Conservation (phyloP, 2,329 filamentous ascomycete species). For the Aspergillus neotritici region DNA sequence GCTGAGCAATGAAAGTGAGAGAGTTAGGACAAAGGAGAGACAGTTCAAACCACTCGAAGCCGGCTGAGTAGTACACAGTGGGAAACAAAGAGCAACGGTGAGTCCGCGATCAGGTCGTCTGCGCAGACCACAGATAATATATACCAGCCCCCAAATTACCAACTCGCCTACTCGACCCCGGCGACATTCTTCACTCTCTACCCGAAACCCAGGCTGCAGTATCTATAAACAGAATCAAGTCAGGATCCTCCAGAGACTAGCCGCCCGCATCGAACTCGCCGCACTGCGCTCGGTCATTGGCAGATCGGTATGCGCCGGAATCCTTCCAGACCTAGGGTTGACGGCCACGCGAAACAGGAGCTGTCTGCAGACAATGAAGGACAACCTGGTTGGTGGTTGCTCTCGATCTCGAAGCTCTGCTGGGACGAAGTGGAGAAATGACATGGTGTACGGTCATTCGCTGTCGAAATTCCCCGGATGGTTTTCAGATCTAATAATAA, state of each 20-base stretch:
- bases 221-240: conserved; percentile 25
- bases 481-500: conserved; percentile 19
- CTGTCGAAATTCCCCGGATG: conserved; percentile 14
- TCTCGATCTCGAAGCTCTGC: not conserved
- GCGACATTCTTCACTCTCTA: conserved; percentile 1
- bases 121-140: conserved; percentile 1
- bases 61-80: too few relatives aligned
- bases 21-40: not conserved
- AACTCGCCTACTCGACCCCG: not conserved
- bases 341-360: conserved; percentile 22
- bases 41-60: too few relatives aligned
- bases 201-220: conserved; percentile 19
- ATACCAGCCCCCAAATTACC: conserved; percentile 1
- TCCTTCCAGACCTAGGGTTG: conserved; percentile 5
- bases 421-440: not conserved
- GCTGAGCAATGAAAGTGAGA: not conserved
- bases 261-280: conserved; percentile 17
- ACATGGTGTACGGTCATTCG: not conserved
- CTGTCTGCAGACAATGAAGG: conserved; percentile 1
- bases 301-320: conserved; percentile 16
- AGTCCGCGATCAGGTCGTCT: not conserved
- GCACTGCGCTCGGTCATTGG: conserved; percentile 19
- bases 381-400: not conserved
- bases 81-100: not conserved
- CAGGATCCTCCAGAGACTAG: conserved; percentile 18